Conservation (phyloP, 1,139 yeast genomes). For the Candida sanyaensis region DNA sequence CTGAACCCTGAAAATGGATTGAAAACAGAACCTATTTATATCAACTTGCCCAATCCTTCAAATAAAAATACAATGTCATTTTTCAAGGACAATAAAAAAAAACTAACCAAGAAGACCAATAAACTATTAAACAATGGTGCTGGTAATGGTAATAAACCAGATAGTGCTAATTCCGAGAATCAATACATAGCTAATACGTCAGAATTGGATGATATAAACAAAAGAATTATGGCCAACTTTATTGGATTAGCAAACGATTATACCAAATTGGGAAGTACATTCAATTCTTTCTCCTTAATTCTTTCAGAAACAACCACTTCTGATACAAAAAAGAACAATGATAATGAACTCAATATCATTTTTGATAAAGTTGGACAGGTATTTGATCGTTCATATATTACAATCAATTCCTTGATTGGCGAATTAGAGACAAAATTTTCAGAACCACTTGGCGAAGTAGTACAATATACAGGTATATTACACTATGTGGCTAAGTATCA, state of each 20-base stretch:
- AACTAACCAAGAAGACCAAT: conserved; percentile 29
- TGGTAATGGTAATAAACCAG: conserved; percentile 3
- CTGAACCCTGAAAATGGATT: conserved; percentile 61
- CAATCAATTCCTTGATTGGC: conserved; percentile 68
- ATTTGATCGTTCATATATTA: conserved; percentile 69
- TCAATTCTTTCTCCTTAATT: conserved; percentile 68
- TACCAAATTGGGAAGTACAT: conserved; percentile 68
- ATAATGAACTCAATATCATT: conserved; percentile 39
- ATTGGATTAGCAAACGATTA: conserved; percentile 67
- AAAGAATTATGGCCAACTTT: conserved; percentile 61
- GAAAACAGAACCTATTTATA: conserved; percentile 59
- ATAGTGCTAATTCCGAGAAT: conserved; percentile 3
- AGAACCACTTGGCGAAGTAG: conserved; percentile 84
- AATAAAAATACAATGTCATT: conserved; percentile 34
- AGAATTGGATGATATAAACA: conserved; percentile 66
- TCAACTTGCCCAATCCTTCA: conserved; percentile 64
- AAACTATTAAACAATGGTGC: conserved; percentile 19
- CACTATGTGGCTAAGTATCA: conserved; percentile 71
- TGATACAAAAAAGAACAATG: conserved; percentile 14
- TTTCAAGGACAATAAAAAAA: conserved; percentile 34
- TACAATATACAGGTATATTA: conserved; percentile 70
- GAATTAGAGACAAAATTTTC: conserved; percentile 71
- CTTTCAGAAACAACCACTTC: conserved; percentile 38
- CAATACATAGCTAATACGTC: conserved; percentile 32
- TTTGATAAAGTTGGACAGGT: conserved; percentile 78